Percentiles rank a stretch among this genome's conserved stretches.
These are phyloP conservation scores for Pythium folliculosum DNA, from an alignment of 352 stramenopile genomes.

Conservation along the genomic window DNA sequence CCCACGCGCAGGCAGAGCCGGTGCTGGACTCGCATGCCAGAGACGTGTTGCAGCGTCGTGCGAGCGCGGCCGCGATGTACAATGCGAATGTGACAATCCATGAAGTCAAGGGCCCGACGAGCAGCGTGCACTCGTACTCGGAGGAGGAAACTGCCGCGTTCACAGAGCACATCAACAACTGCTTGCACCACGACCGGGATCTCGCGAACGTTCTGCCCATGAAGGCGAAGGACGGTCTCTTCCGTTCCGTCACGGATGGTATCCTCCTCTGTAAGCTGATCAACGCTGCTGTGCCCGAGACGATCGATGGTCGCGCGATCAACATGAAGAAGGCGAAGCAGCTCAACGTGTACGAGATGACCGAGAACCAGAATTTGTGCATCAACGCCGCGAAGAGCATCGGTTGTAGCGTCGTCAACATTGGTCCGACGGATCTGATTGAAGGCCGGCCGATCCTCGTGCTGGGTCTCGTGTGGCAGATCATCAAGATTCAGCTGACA, in stretches of 20 bases:
- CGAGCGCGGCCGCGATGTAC: slow-evolving; percentile 56
- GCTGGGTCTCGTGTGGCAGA: slow-evolving; percentile 92
- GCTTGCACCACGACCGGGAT: slow-evolving; percentile 65
- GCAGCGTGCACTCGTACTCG: slow-evolving; percentile 86
- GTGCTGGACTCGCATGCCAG: slow-evolving; percentile 52
- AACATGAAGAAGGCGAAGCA: slow-evolving; percentile 82
- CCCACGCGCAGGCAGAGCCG: slow-evolving; percentile 17
- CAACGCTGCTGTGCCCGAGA: slow-evolving; percentile 89
- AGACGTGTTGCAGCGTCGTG: slow-evolving; percentile 61
- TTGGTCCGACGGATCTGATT: slow-evolving; percentile 85
- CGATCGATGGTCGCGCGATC: slow-evolving; percentile 89
- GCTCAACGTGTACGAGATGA: slow-evolving; percentile 89
- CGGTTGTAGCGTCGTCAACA: slow-evolving; percentile 93
- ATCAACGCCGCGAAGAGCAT: slow-evolving; percentile 94
- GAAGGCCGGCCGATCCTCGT: slow-evolving; percentile 89
- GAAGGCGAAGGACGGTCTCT: slow-evolving; percentile 75
- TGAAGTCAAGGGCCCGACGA: slow-evolving; percentile 76
- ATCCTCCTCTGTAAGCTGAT: slow-evolving; percentile 92
- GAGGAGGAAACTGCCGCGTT: slow-evolving; percentile 91
- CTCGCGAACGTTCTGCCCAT: slow-evolving; percentile 75
- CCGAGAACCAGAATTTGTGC: slow-evolving; percentile 91
- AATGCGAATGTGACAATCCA: slow-evolving; percentile 73
- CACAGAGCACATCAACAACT: slow-evolving; percentile 93
- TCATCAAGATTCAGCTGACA: slow-evolving; percentile 94
- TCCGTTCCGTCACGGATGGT: slow-evolving; percentile 80